Evolutionary conservation across 2,329 filamentous ascomycete genomes (phyloP).

Genomic region (Fusarium chlamydosporum): DNA sequence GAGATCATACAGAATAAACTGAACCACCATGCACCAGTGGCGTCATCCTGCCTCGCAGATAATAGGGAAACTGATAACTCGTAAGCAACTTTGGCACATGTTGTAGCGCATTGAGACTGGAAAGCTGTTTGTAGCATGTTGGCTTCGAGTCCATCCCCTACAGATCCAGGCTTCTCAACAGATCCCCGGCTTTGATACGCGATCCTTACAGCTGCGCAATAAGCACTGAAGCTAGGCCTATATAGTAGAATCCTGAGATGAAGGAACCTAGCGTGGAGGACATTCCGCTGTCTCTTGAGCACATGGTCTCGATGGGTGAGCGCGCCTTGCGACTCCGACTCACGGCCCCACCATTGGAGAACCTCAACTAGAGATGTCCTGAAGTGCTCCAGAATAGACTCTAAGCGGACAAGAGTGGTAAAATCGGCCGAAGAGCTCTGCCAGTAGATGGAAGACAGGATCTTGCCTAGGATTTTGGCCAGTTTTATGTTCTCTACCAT

Average conservation of each 20-base stretch:
- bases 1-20: conserved; percentile 9
- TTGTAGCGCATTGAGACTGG: conserved; percentile 8
- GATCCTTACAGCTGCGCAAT: background rate
- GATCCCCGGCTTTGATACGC: background rate
- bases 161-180: fast-evolving
- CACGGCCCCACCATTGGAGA: background rate
- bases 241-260: background rate
- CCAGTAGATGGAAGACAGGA: background rate
- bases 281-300: background rate
- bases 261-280: background rate
- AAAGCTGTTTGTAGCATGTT: background rate
- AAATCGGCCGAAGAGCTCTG: conserved; percentile 7
- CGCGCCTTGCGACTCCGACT: background rate
- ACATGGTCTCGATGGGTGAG: background rate
- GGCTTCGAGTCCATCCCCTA: fast-evolving
- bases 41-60: background rate
- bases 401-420: background rate
- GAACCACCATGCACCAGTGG: conserved; percentile 23
- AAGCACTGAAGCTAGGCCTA: background rate
- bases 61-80: background rate
- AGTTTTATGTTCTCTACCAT: conserved; percentile 8
- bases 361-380: background rate
- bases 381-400: background rate
- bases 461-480: conserved; percentile 7
- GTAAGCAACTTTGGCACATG: background rate